These are phyloP conservation scores for Penicillium simplicissimum DNA, from an alignment of 495 filamentous ascomycete species.

Conservation along the genomic window DNA sequence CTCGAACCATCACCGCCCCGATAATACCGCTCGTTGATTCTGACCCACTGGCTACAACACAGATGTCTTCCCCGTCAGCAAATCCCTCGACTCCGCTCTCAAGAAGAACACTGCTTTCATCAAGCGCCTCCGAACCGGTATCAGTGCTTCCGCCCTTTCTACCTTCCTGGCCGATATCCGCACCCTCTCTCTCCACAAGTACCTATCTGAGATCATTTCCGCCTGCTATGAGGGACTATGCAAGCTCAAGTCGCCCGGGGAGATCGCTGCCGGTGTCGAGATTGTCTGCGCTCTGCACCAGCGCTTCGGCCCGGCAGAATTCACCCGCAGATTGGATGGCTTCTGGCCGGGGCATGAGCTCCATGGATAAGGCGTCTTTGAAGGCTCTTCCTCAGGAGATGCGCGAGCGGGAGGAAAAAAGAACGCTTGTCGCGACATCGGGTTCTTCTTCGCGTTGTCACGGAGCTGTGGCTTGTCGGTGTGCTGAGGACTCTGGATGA, in stretches of 20 bases:
- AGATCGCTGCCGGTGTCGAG: constrained; percentile 89
- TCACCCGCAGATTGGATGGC: constrained; percentile 90
- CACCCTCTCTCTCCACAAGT: constrained; percentile 92
- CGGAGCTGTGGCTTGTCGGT: constrained; percentile 94
- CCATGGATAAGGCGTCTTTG: constrained; percentile 82
- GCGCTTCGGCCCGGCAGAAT: constrained; percentile 87
- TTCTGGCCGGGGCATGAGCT: constrained; percentile 84
- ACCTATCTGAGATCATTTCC: constrained; percentile 97
- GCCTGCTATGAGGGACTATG: constrained; percentile 95
- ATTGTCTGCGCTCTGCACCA: constrained; percentile 94
- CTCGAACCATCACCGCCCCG: background rate
- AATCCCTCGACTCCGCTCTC: constrained; percentile 89
- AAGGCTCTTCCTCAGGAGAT: constrained; percentile 78
- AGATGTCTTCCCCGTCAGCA: constrained; percentile 80
- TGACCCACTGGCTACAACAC: constrained; percentile 10
- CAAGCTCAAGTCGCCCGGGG: constrained; percentile 83
- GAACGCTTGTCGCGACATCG: constrained; percentile 86
- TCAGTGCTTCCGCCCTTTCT: constrained; percentile 71
- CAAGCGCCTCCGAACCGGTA: constrained; percentile 88
- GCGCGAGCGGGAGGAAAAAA: constrained; percentile 92
- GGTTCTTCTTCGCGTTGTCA: constrained; percentile 82
- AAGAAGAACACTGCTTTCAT: constrained; percentile 99
- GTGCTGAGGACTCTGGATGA: constrained; percentile 88
- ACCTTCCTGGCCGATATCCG: constrained; percentile 91
- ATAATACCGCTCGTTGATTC: background rate